Evolutionary conservation across 78 protist species (phyloP).

Genomic region (Dictyostelium citrinum): DNA sequence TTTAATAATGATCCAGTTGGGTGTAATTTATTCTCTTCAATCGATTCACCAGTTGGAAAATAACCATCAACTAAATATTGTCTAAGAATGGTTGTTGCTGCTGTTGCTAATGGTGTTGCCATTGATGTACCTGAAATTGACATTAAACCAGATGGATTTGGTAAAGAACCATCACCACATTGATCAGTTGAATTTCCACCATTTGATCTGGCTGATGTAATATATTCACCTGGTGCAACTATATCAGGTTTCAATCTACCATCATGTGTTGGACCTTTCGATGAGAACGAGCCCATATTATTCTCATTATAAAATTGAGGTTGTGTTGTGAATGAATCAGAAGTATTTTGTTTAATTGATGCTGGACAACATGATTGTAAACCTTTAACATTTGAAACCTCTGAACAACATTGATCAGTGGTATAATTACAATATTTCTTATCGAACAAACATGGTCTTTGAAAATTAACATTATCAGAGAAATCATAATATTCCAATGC

Average conservation of each 20-base stretch:
- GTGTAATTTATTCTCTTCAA: not conserved
- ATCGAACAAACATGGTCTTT: constrained; percentile 11
- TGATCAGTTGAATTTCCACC: constrained; percentile 21
- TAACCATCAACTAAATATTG: constrained; percentile 81
- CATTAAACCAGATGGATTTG: not conserved
- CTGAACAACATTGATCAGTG: not conserved
- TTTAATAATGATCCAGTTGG: constrained; percentile 77
- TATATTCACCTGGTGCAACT: constrained; percentile 74
- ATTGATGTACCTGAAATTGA: constrained; percentile 85
- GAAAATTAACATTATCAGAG: not conserved
- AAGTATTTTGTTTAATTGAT: not conserved
- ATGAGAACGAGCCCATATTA: constrained; percentile 56
- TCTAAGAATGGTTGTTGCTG: constrained; percentile 73
- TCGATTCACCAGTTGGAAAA: constrained; percentile 59
- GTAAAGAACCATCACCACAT: constrained; percentile 37
- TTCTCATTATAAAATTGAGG: not conserved
- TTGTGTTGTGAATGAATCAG: not conserved
- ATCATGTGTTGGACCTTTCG: constrained; percentile 83
- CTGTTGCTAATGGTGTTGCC: constrained; percentile 89
- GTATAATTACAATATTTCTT: not conserved
- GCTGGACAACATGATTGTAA: constrained; percentile 5
- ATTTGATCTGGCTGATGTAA: constrained; percentile 58
- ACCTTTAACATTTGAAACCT: not conserved
- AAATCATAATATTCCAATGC: not conserved
- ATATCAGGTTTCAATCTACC: constrained; percentile 88